Evolutionary conservation across 257 asterid genomes (phyloP).

Genomic region (Eustoma russellianum): DNA sequence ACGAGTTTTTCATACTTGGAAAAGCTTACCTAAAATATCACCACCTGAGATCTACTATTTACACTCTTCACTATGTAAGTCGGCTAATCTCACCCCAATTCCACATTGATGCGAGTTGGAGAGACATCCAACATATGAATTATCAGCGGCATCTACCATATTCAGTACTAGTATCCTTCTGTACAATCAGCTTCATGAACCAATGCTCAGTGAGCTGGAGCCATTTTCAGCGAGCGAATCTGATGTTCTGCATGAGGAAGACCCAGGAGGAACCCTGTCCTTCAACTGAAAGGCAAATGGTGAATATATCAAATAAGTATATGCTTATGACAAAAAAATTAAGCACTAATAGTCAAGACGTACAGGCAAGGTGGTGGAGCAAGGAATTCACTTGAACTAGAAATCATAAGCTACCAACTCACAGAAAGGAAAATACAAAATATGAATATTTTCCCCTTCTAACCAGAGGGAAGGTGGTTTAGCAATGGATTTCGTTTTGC

Average conservation of each 20-base stretch:
- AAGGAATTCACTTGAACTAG: background rate
- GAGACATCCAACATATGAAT: no score
- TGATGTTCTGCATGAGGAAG: conserved; percentile 33
- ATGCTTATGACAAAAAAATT: background rate
- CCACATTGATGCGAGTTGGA: no score
- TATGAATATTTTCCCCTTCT: background rate
- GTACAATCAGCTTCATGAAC: conserved; percentile 24
- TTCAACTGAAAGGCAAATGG: conserved; percentile 32
- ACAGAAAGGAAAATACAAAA: background rate
- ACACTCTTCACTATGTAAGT: no score
- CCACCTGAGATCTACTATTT: no score
- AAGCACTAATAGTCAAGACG: background rate
- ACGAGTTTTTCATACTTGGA: no score
- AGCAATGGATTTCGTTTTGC: no score
- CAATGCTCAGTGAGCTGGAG: conserved; percentile 27
- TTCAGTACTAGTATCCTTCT: background rate
- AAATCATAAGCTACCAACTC: background rate
- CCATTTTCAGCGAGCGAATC: conserved; percentile 31
- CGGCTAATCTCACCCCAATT: no score
- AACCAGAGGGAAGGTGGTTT: background rate
- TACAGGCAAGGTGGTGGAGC: no score
- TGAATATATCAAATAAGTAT: conserved; percentile 1
- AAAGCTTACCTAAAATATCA: no score
- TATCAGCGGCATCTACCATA: no score
- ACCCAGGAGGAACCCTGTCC: conserved; percentile 33